phyloP scores from a whole-genome alignment of 2,329 filamentous ascomycete genomes.

The Penicillium capsulatum region DNA sequence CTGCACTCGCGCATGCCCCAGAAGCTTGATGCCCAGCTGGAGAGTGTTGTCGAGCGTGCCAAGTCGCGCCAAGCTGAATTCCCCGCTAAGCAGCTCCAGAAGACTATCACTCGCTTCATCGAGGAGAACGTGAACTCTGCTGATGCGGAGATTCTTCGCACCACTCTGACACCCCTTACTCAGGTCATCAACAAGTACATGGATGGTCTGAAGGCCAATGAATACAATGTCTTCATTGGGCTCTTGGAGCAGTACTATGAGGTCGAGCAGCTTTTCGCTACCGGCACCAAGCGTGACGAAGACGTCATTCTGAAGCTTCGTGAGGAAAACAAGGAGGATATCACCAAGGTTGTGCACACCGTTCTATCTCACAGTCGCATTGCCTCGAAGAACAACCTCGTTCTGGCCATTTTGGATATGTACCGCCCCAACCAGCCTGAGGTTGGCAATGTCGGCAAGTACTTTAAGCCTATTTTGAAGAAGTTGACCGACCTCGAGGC shows the following conservation, averaged over 20 bases:
- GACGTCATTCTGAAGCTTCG: conserved; percentile 89
- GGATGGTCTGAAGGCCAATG: conserved; percentile 86
- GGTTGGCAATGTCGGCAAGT: conserved; percentile 80
- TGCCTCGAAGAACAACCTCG: conserved; percentile 86
- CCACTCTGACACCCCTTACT: conserved; percentile 69
- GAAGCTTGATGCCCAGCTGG: conserved; percentile 78
- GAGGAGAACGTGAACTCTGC: conserved; percentile 73
- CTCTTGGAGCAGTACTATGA: conserved; percentile 78
- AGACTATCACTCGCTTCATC: conserved; percentile 81
- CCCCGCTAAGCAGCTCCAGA: conserved; percentile 79
- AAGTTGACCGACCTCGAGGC: conserved; percentile 88
- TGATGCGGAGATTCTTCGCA: conserved; percentile 70
- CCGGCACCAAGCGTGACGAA: conserved; percentile 79
- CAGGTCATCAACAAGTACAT: conserved; percentile 74
- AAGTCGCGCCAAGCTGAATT: conserved; percentile 78
- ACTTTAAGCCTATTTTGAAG: conserved; percentile 76
- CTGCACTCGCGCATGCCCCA: conserved; percentile 97
- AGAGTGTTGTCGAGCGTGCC: conserved; percentile 79
- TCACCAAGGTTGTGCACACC: conserved; percentile 75
- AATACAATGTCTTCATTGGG: conserved; percentile 74
- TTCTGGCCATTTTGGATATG: conserved; percentile 85
- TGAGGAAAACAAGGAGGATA: conserved; percentile 94
- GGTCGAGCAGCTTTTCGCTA: conserved; percentile 83
- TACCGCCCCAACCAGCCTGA: conserved; percentile 94
- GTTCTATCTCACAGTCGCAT: conserved; percentile 93